These are phyloP conservation scores for Hortiboletus campestris DNA, from an alignment of 768 basidiomycete genomes.

Conservation along the genomic window DNA sequence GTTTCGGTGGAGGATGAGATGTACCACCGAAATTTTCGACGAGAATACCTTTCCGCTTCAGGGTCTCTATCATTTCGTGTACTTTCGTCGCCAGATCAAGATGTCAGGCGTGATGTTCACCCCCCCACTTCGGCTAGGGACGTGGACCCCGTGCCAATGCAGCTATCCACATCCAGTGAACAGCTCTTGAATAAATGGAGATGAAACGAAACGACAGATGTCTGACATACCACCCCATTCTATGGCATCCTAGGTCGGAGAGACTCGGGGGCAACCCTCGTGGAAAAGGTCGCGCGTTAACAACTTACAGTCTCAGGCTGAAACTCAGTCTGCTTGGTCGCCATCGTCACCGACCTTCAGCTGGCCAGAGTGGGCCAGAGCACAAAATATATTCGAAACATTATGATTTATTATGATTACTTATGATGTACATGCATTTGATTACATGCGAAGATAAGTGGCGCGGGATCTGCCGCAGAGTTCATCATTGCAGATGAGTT, in stretches of 20 bases:
- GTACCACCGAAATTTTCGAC: background rate
- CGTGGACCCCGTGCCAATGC: background rate
- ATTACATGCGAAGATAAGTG: too few species aligned
- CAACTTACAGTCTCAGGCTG: slow-evolving; percentile 50
- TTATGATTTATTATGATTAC: too few species aligned
- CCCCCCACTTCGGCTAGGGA: background rate
- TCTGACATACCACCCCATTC: background rate
- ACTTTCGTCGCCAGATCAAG: background rate
- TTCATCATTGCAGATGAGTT: too few species aligned
- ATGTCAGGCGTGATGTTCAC: background rate
- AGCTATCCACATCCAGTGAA: background rate
- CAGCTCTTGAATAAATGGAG: background rate
- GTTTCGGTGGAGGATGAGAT: background rate
- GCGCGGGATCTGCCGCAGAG: too few species aligned
- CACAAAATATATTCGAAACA: too few species aligned
- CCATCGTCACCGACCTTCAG: slow-evolving; percentile 30
- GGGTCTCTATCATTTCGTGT: background rate
- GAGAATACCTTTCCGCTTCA: background rate
- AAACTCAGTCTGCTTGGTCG: slow-evolving; percentile 55
- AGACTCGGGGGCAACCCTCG: slow-evolving; percentile 32
- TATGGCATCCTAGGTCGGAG: background rate
- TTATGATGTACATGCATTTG: too few species aligned
- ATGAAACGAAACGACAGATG: background rate
- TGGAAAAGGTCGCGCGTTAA: slow-evolving; percentile 71
- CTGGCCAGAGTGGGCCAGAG: too few species aligned